Base-by-base conservation (phyloP, 768 basidiomycete genomes). In the Trametes cingulata region DNA sequence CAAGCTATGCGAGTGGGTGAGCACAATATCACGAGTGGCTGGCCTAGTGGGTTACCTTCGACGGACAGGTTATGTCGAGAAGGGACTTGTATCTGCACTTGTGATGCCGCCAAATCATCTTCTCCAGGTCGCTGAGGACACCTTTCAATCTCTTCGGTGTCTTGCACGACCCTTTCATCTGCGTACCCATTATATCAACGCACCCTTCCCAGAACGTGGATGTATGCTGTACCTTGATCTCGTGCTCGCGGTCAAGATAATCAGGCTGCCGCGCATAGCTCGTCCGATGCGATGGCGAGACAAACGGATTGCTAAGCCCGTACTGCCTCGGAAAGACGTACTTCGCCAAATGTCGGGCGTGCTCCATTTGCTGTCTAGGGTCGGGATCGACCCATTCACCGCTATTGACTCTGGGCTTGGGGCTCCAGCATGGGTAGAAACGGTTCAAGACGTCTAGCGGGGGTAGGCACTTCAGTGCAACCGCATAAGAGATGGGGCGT, bases 311-410 rank as follows among this genome's bases (percentile, higher is more conserved):
- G 5, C 77, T 68, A 1, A 97, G 69, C 0, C 82, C 81, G 67
- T 87, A 93, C 65, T 94, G 90, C 40, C 86, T 79, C 9, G 94
- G 86, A 67, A 98, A 96, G 1, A 98, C 76, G 67, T 93, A 88
- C 74, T 94, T 95, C 35, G 88, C 80, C 1, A 93, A 73, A 62
- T 85, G 85, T 40, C 88, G 80, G 0, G 82, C 80, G 39, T 83
- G 71, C 39, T 78, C 78, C 43, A 76, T 77, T 64, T 82, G 81
- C 59, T 75, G 68, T 9, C 74, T 76, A 24, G 77, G 74, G 61
- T 85, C 82, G 1, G 78, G 79, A 35, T 84, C 80, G 2, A 73
- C 65, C 56, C 75, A 78, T 3, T 60, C 60, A 5, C 65, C 70
- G 40, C 70, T 70, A 46, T 71, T 58, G 19, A 58, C 52, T 25